phyloP scores from a whole-genome alignment of 2,329 filamentous ascomycete species.

The Botrytis elliptica region DNA sequence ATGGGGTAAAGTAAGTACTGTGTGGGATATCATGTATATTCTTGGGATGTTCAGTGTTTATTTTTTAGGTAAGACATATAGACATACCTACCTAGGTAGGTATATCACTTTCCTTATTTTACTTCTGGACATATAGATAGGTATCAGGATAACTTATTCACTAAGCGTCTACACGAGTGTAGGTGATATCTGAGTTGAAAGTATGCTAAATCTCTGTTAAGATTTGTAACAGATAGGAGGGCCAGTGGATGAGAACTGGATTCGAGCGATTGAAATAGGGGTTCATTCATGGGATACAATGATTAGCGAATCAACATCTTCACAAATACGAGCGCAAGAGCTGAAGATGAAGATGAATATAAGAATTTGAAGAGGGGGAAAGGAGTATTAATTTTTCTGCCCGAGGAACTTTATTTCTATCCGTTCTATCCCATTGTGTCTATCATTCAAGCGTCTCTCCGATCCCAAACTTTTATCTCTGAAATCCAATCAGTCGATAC shows the following conservation, averaged over 20 bases:
- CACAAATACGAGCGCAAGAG: background rate
- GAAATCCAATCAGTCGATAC: background rate
- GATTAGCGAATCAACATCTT: background rate
- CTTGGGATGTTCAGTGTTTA: background rate
- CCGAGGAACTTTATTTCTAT: background rate
- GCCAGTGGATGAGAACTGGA: background rate
- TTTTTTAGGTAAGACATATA: background rate
- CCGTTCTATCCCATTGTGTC: background rate
- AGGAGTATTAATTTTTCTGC: background rate
- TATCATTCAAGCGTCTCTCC: background rate
- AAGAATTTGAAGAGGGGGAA: background rate
- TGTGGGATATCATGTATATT: background rate
- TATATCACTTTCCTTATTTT: background rate
- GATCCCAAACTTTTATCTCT: background rate
- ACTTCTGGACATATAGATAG: background rate
- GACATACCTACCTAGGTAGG: background rate
- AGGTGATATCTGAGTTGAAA: background rate
- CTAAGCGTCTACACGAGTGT: background rate
- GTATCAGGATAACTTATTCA: background rate
- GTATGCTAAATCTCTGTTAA: fast-evolving
- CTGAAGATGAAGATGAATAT: background rate
- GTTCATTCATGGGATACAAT: background rate
- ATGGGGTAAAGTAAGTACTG: background rate
- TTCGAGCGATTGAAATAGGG: background rate
- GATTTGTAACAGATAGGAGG: background rate